Evolutionary conservation across 441 rosid genomes (phyloP), one percentile per base, ranked within the genome.

Genomic region (Arabidopsis hybrid): DNA sequence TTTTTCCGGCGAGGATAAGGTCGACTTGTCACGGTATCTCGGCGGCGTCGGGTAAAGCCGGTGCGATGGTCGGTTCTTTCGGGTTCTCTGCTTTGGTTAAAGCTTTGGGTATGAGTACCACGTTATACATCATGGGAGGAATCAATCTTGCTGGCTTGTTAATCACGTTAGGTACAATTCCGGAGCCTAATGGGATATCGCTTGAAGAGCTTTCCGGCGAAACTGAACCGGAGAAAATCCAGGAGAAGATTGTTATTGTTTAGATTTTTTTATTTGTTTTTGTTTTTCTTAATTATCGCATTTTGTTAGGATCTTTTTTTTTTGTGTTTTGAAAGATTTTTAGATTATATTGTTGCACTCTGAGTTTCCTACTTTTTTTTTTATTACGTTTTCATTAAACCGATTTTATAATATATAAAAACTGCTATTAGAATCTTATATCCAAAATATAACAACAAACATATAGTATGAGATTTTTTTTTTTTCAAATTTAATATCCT

Each of bases 1-100:
- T 87, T 36, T 87, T 87, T 65, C 89, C 91, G 0, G 85, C 91
- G 16, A 83, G 91, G 71, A 34, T 87, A 42, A 75, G 91, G 73
- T 83, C 88, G 2, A 87, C 89, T 13, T 87, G 91, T 72, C 91
- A 87, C 5, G 91, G 89, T 2, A 85, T 87, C 76, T 85, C 89
- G 0, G 89, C 88, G 0, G 89, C 86, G 17, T 64, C 86, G 0
- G 91, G 91, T 8, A 87, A 87, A 69, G 84, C 88, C 0, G 88
- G 89, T n/a, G 89, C 89, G 0, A 84, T 85, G 11, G 88, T 87
- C 18, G 89, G 88, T 31, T 84, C 89, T 0, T 85, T 87, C 4
- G 89, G 91, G 0, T 84, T 85, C 45, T 31, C 83, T 49, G 74
- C 78, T 6, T 71, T 69, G 46, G 79, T 83, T 4, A 57, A 72